Percentiles rank a stretch among this genome's conserved stretches.
phyloP scores from a whole-genome alignment of 106 monocot genomes.

The Apostasia ramifera region DNA sequence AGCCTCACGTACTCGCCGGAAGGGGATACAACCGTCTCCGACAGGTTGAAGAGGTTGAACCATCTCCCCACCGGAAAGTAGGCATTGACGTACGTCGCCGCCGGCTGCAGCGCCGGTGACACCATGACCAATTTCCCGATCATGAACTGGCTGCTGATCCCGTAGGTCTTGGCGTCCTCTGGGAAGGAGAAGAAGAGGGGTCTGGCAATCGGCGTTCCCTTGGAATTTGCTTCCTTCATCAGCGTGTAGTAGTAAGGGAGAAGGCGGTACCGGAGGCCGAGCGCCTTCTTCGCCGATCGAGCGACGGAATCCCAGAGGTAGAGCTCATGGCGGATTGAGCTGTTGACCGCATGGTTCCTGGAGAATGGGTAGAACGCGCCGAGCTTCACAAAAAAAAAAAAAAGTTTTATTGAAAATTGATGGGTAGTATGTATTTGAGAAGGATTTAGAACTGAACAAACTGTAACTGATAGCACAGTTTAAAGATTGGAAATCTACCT shows the following conservation, averaged over 20 bases:
- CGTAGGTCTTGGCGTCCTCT: slow-evolving; percentile 31
- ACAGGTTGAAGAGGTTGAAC: slow-evolving; percentile 46
- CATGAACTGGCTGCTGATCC: slow-evolving; percentile 48
- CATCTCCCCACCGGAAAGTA: slow-evolving; percentile 60
- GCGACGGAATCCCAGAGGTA: slow-evolving; percentile 60
- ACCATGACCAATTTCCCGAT: slow-evolving; percentile 45
- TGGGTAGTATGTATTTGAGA: no score
- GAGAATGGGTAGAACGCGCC: slow-evolving; percentile 85
- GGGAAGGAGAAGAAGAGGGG: slow-evolving; percentile 84
- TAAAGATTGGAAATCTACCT: slow-evolving; percentile 3
- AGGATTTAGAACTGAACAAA: no score
- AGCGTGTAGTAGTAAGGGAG: slow-evolving; percentile 72
- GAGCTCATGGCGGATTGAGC: slow-evolving; percentile 42
- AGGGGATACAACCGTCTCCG: no score
- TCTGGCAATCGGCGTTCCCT: slow-evolving; percentile 57
- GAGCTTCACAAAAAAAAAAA: slow-evolving; percentile 16
- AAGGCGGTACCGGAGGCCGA: slow-evolving; percentile 63
- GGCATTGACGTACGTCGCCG: slow-evolving; percentile 23
- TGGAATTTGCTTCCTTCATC: slow-evolving; percentile 58
- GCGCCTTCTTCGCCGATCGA: slow-evolving; percentile 39
- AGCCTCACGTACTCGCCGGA: background rate
- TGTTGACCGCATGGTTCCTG: slow-evolving; percentile 36
- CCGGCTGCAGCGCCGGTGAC: slow-evolving; percentile 41
- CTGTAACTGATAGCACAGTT: no score
- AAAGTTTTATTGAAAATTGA: no score